phyloP scores from a whole-genome alignment of 768 basidiomycete genomes.

The Boletus rex-veris region DNA sequence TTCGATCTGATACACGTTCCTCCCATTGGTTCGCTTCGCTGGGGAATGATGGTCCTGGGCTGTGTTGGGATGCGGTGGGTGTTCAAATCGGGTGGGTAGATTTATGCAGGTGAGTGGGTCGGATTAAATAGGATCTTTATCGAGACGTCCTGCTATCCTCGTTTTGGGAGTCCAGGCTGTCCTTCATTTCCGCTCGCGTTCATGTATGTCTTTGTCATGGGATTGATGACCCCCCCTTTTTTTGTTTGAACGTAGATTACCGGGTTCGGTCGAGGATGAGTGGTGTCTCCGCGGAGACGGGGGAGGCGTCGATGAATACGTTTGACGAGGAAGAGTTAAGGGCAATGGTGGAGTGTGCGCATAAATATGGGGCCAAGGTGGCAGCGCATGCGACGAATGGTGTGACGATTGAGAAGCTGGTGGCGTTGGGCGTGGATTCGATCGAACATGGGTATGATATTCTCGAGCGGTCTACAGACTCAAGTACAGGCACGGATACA shows the following conservation, averaged over 20 bases:
- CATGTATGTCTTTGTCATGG: too few relatives aligned
- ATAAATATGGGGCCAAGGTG: too few relatives aligned
- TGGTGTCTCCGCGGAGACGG: too few relatives aligned
- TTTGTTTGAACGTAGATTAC: too few relatives aligned
- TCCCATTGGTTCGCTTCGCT: not conserved
- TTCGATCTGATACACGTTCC: constrained; percentile 17
- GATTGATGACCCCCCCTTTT: too few relatives aligned
- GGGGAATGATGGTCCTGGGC: not conserved
- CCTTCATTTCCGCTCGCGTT: constrained; percentile 10
- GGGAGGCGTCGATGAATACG: constrained; percentile 26
- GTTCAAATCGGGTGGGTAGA: constrained; percentile 29
- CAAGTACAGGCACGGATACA: too few relatives aligned
- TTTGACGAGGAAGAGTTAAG: constrained; percentile 46
- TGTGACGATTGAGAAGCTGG: too few relatives aligned
- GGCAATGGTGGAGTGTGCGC: constrained; percentile 48
- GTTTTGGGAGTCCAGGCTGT: constrained; percentile 4
- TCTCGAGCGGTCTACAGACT: not conserved
- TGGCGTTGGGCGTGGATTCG: constrained; percentile 37
- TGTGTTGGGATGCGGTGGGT: not conserved
- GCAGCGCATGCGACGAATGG: too few relatives aligned
- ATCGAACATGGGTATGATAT: constrained; percentile 54
- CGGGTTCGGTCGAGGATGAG: too few relatives aligned
- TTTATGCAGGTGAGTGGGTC: constrained; percentile 46
- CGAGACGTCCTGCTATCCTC: not conserved
- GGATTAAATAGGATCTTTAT: not conserved